Percentiles rank a stretch among this genome's conserved stretches.
These are phyloP conservation scores for Xylaria sp. DNA, from an alignment of 2,329 filamentous ascomycete genomes.

Conservation along the genomic window DNA sequence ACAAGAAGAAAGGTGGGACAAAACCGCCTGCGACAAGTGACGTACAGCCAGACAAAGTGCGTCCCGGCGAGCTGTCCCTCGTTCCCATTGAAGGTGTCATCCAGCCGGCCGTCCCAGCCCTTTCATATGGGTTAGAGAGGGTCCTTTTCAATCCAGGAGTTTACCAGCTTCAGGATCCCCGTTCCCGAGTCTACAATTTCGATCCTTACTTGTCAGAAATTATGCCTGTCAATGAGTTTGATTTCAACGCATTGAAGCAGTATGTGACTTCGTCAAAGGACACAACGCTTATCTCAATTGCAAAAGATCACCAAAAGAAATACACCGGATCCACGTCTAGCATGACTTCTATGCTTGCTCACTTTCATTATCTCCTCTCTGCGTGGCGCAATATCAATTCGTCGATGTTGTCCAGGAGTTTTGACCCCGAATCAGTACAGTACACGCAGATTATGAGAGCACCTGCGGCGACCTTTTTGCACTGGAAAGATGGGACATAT, in stretches of 20 bases:
- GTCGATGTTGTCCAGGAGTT: constrained; percentile 68
- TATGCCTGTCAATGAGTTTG: constrained; percentile 92
- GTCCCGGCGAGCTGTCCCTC: constrained; percentile 37
- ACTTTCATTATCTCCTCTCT: constrained; percentile 93
- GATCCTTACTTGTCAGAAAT: constrained; percentile 92
- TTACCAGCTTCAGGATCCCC: constrained; percentile 86
- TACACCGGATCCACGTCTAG: constrained; percentile 97
- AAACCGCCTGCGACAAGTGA: background rate
- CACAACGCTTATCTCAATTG: constrained; percentile 69
- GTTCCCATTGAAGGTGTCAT: constrained; percentile 43
- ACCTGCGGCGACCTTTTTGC: constrained; percentile 81
- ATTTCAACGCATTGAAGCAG: constrained; percentile 82
- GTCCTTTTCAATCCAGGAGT: constrained; percentile 97
- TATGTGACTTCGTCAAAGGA: constrained; percentile 95
- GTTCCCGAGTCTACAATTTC: constrained; percentile 92
- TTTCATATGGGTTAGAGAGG: constrained; percentile 79
- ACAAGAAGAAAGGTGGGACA: background rate
- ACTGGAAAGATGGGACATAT: constrained; percentile 83
- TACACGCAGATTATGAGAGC: constrained; percentile 76
- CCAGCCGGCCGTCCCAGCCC: constrained; percentile 57
- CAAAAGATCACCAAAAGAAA: constrained; percentile 70
- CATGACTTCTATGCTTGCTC: constrained; percentile 85
- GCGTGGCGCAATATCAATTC: constrained; percentile 77
- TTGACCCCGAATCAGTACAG: constrained; percentile 63
- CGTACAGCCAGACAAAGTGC: constrained; percentile 34